phyloP scores from a whole-genome alignment of 805 yeast species.

The Saccharomyces paradoxus region DNA sequence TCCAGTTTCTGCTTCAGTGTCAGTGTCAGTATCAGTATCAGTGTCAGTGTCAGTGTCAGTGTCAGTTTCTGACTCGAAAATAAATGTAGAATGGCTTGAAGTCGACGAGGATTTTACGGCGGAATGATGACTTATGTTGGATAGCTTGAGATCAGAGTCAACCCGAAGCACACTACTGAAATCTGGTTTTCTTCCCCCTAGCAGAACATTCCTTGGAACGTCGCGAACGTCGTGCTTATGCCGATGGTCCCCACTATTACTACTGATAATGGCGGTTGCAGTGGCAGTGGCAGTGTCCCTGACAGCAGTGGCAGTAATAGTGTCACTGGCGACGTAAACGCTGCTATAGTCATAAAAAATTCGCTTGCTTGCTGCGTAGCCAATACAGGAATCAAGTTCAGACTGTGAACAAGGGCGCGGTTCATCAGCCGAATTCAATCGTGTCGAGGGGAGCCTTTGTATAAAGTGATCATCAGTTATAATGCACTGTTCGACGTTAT shows the following conservation, averaged over 20 bases:
- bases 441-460: background rate
- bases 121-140: background rate
- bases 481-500: conserved; percentile 7
- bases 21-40: background rate
- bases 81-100: background rate
- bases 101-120: background rate
- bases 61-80: background rate
- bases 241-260: background rate
- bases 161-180: background rate
- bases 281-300: background rate
- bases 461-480: conserved; percentile 1
- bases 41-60: background rate
- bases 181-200: background rate
- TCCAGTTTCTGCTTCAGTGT: background rate
- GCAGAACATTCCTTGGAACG: background rate
- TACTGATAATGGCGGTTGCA: background rate
- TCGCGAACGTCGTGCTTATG: background rate
- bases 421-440: background rate
- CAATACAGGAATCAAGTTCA: background rate
- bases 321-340: background rate
- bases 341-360: background rate
- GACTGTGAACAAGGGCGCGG: background rate
- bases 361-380: background rate
- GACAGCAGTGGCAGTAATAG: background rate
- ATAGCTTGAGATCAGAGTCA: background rate